These are phyloP conservation scores for Capsicum baccatum DNA, from an alignment of 257 asterid species.

Conservation along the genomic window DNA sequence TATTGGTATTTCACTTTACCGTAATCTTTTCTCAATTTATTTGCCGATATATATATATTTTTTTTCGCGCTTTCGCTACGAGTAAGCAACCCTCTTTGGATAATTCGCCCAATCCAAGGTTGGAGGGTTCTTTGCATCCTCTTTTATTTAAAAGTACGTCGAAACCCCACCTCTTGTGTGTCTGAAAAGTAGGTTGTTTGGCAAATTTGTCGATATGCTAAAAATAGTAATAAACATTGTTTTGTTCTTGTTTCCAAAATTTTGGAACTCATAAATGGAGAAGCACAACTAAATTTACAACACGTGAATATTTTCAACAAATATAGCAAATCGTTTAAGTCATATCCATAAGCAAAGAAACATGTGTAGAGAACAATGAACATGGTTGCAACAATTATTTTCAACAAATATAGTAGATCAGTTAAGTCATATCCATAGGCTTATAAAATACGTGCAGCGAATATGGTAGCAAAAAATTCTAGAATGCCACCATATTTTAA, in stretches of 20 bases:
- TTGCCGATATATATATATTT: too few species aligned
- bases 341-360: not conserved
- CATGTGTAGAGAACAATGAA: not conserved
- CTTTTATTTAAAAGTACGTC: not conserved
- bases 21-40: too few species aligned
- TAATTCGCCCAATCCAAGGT: not conserved
- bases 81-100: not conserved
- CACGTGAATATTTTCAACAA: not conserved
- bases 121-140: not conserved
- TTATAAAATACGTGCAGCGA: not conserved
- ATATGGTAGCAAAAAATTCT: not conserved
- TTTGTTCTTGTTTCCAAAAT: not conserved
- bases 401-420: not conserved
- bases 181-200: not conserved
- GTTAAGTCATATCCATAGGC: not conserved
- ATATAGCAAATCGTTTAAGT: not conserved
- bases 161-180: not conserved
- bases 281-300: not conserved
- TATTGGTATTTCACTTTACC: too few species aligned
- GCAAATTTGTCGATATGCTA: slow-evolving; percentile 4
- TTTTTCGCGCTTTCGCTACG: not conserved
- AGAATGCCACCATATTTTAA: not conserved
- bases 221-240: not conserved
- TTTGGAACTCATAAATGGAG: slow-evolving; percentile 22
- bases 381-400: not conserved